phyloP scores from a whole-genome alignment of 2,329 filamentous ascomycete species.

The Diaporthe humulicola region DNA sequence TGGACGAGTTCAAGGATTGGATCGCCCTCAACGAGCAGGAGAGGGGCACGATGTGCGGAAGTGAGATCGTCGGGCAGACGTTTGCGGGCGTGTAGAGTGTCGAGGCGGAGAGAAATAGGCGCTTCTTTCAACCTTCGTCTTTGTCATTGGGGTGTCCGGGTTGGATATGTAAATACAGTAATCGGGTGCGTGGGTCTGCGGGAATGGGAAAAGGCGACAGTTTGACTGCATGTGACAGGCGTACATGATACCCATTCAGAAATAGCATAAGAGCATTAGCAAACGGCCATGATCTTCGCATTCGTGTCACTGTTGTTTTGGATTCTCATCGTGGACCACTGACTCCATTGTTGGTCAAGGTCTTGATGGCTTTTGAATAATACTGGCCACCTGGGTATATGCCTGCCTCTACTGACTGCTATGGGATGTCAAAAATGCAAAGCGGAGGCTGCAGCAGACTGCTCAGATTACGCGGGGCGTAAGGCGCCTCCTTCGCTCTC shows the following conservation, averaged over 20 bases:
- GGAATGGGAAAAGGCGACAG: constrained; percentile 6
- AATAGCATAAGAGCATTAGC: constrained; percentile 10
- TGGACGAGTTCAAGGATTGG: constrained; percentile 48
- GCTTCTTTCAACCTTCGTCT: neutral
- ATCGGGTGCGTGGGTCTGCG: neutral
- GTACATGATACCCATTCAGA: constrained; percentile 30
- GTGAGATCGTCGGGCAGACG: constrained; percentile 46
- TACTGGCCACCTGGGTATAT: neutral
- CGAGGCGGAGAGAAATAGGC: neutral
- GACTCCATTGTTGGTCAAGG: neutral
- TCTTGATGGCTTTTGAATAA: neutral
- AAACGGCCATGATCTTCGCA: neutral
- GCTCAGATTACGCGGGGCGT: neutral
- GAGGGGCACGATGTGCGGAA: constrained; percentile 47
- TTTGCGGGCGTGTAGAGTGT: constrained; percentile 45
- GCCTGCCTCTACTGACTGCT: neutral
- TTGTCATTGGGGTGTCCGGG: neutral
- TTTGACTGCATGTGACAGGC: constrained; percentile 28
- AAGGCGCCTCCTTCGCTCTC: neutral
- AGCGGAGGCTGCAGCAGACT: neutral
- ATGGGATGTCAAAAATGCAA: too few relatives aligned
- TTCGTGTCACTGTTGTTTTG: neutral
- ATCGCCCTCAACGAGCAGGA: constrained; percentile 44
- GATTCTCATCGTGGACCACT: neutral
- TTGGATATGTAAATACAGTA: neutral